Evolutionary conservation across 441 rosid genomes (phyloP).

Genomic region (Eruca vesicaria): DNA sequence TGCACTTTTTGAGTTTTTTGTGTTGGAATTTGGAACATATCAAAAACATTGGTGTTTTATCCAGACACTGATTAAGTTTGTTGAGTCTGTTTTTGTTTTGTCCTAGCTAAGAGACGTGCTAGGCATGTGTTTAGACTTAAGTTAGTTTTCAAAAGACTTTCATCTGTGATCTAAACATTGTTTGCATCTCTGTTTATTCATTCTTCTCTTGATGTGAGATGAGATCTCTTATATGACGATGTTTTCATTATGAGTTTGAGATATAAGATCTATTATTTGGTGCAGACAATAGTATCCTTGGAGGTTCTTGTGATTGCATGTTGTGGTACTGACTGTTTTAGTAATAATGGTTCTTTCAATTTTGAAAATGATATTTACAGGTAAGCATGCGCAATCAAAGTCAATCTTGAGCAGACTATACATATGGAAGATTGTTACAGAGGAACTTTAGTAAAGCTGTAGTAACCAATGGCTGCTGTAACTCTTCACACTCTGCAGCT

Average conservation of each 20-base stretch:
- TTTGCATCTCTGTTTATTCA: background rate
- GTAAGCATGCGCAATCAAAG: slow-evolving; percentile 36
- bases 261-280: background rate
- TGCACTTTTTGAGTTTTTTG: background rate
- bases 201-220: background rate
- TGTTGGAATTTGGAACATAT: background rate
- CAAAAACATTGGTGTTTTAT: background rate
- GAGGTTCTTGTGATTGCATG: background rate
- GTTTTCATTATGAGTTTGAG: no score
- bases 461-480: slow-evolving; percentile 27
- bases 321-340: background rate
- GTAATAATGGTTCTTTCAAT: no score
- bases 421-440: slow-evolving; percentile 31
- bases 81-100: background rate
- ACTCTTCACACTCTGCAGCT: slow-evolving; percentile 23
- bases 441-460: no score
- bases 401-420: slow-evolving; percentile 38
- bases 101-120: background rate
- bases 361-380: slow-evolving; percentile 28
- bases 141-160: background rate
- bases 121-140: background rate
- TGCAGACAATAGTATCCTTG: background rate
- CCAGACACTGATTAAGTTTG: background rate
- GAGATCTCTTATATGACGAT: background rate
- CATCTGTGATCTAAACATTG: background rate